Conservation (phyloP, 305 asterid genomes). For the Rubia peregrina region DNA sequence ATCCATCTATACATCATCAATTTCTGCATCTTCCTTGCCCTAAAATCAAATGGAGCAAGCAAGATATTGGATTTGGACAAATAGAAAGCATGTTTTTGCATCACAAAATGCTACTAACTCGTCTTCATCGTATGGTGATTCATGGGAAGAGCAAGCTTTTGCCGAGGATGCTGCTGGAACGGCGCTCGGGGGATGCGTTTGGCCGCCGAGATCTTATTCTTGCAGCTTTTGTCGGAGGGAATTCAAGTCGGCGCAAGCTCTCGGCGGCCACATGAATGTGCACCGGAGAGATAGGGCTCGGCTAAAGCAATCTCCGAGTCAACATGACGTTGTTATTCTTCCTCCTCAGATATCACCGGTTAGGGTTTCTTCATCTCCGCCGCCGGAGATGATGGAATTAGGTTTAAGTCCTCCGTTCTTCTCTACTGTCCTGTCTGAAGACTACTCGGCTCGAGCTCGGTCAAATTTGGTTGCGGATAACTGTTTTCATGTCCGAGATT, state of each 20-base stretch:
- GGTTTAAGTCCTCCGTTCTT: slow-evolving; percentile 23
- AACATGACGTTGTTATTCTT: slow-evolving; percentile 20
- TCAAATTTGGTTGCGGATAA: slow-evolving; percentile 41
- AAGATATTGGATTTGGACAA: slow-evolving; percentile 60
- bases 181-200: slow-evolving; percentile 63
- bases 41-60: slow-evolving; percentile 55
- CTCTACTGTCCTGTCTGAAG: slow-evolving; percentile 28
- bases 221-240: slow-evolving; percentile 85
- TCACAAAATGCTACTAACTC: slow-evolving; percentile 5
- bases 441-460: slow-evolving; percentile 31
- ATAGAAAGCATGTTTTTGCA: slow-evolving; percentile 33
- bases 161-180: slow-evolving; percentile 78
- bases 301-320: slow-evolving; percentile 52
- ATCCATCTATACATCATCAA: not conserved
- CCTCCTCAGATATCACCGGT: slow-evolving; percentile 28
- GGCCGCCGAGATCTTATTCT: slow-evolving; percentile 95
- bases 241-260: slow-evolving; percentile 90
- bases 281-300: slow-evolving; percentile 90
- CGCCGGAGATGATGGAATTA: slow-evolving; percentile 16
- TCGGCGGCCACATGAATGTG: slow-evolving; percentile 95
- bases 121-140: slow-evolving; percentile 37
- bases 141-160: slow-evolving; percentile 90
- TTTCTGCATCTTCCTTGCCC: slow-evolving; percentile 14
- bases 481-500: slow-evolving; percentile 21
- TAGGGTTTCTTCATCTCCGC: slow-evolving; percentile 53